These are phyloP conservation scores for Erythrobasidium yunnanense DNA, from an alignment of 768 basidiomycete genomes.

Conservation along the genomic window DNA sequence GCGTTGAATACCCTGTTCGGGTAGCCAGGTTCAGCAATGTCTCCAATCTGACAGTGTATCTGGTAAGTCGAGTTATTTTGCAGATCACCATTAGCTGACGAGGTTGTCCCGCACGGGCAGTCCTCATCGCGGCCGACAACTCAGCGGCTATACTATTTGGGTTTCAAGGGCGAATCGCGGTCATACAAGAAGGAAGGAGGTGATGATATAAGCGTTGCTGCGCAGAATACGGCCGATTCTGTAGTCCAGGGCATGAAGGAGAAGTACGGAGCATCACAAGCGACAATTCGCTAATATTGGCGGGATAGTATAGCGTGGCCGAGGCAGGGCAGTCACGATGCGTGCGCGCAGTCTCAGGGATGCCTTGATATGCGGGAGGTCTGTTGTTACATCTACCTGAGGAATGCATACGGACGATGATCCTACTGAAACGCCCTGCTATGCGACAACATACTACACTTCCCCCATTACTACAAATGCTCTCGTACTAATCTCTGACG, in stretches of 20 bases:
- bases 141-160: constrained; percentile 31
- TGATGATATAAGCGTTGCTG: constrained; percentile 18
- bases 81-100: not conserved
- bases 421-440: too few species aligned
- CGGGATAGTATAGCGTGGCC: too few species aligned
- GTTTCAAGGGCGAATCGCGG: constrained; percentile 36
- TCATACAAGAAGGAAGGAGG: constrained; percentile 34
- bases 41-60: constrained; percentile 31
- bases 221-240: constrained; percentile 8
- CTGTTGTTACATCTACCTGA: too few species aligned
- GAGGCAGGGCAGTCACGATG: too few species aligned
- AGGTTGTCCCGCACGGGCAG: not conserved
- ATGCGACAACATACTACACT: too few species aligned
- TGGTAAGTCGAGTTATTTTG: constrained; percentile 21
- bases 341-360: too few species aligned
- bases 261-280: constrained; percentile 18
- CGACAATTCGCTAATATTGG: not conserved
- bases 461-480: too few species aligned
- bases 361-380: too few species aligned
- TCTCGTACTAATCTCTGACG: too few species aligned
- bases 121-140: constrained; percentile 5
- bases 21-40: constrained; percentile 35
- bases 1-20: constrained; percentile 36
- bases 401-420: too few species aligned
- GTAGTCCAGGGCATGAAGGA: constrained; percentile 17